A percentile compares a stretch with the other conserved stretches of the same genome.
phyloP scores from a whole-genome alignment of 306 rosid species.

The Rosa persica region DNA sequence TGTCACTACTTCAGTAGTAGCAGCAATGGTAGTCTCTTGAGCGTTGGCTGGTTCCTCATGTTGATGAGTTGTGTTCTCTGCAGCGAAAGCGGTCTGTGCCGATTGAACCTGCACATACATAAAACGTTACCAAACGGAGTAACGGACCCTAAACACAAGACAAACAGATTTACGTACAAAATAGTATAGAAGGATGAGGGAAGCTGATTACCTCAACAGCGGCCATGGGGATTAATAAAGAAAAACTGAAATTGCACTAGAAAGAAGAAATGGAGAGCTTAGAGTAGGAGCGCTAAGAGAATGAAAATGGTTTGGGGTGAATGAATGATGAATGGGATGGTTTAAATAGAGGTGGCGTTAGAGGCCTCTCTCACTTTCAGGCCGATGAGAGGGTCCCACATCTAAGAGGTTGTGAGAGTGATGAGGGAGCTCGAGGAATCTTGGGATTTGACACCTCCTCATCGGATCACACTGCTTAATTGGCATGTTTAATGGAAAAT shows the following conservation, averaged over 20 bases:
- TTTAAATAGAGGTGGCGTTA: slow-evolving; percentile 10
- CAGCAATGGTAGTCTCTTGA: slow-evolving; percentile 27
- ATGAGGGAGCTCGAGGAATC: slow-evolving; percentile 15
- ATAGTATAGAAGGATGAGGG: background rate
- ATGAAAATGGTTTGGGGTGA: slow-evolving; percentile 24
- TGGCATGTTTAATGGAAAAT: background rate
- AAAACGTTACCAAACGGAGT: background rate
- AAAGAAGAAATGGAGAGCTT: slow-evolving; percentile 3
- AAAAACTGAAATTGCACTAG: slow-evolving; percentile 5
- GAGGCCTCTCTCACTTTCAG: background rate
- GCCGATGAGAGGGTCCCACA: background rate
- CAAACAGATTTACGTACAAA: background rate
- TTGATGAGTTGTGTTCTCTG: slow-evolving; percentile 27
- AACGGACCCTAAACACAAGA: background rate
- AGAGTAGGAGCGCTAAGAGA: slow-evolving; percentile 23
- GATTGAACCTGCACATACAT: slow-evolving; percentile 48
- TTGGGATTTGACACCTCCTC: slow-evolving; percentile 7
- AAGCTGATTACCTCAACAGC: slow-evolving; percentile 51
- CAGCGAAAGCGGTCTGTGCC: slow-evolving; percentile 51
- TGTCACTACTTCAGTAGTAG: slow-evolving; percentile 24
- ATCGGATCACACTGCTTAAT: background rate
- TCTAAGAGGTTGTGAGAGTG: background rate
- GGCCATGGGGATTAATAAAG: slow-evolving; percentile 49
- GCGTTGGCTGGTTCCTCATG: slow-evolving; percentile 40
- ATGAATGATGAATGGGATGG: slow-evolving; percentile 18